These are phyloP conservation scores for Echinosophora koreensis DNA, from an alignment of 306 rosid genomes.

Conservation along the genomic window DNA sequence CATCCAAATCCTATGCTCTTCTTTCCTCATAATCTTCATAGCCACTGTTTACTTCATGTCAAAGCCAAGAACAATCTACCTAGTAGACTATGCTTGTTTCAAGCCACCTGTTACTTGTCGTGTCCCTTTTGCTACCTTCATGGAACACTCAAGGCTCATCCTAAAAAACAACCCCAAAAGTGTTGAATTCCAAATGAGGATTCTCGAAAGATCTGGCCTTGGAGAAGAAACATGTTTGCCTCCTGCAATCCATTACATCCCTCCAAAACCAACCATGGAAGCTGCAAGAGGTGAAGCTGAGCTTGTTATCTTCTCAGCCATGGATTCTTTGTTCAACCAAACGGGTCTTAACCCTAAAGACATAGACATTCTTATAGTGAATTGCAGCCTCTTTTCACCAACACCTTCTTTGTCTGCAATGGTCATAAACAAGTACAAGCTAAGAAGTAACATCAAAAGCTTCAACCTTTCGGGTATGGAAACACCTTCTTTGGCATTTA, in stretches of 20 bases:
- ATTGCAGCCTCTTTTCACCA: slow-evolving; percentile 85
- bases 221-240: slow-evolving; percentile 85
- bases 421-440: slow-evolving; percentile 84
- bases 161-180: slow-evolving; percentile 75
- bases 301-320: slow-evolving; percentile 78
- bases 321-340: slow-evolving; percentile 61
- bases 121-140: slow-evolving; percentile 88
- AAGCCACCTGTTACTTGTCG: slow-evolving; percentile 84
- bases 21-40: slow-evolving; percentile 65
- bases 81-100: slow-evolving; percentile 83
- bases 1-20: slow-evolving; percentile 63
- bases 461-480: slow-evolving; percentile 80
- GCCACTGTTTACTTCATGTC: slow-evolving; percentile 78
- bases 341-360: slow-evolving; percentile 78
- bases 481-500: too few species aligned
- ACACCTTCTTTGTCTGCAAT: slow-evolving; percentile 86
- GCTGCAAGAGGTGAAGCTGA: slow-evolving; percentile 77
- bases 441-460: slow-evolving; percentile 81
- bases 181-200: slow-evolving; percentile 84
- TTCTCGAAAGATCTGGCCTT: slow-evolving; percentile 80
- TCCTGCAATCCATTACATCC: slow-evolving; percentile 77
- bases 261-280: slow-evolving; percentile 81
- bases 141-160: slow-evolving; percentile 81
- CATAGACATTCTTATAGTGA: slow-evolving; percentile 77
- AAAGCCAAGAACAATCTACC: slow-evolving; percentile 71